Evolutionary conservation across 805 yeast species (phyloP).

Genomic region (Millerozyma acaciae): DNA sequence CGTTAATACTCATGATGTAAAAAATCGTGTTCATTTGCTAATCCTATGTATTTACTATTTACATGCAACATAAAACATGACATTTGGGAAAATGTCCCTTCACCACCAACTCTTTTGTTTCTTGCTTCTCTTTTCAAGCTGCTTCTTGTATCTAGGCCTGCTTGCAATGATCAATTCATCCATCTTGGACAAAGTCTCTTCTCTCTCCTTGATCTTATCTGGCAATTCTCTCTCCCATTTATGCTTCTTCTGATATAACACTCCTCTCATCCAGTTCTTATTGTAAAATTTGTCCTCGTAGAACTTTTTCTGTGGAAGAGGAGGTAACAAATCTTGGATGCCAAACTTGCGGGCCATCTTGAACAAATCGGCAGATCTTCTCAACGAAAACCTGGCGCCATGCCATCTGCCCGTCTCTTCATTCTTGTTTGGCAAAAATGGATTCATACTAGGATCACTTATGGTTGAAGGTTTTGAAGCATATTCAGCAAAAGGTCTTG

Average conservation of each 20-base stretch:
- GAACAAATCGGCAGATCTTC: conserved; percentile 79
- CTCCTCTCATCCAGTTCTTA: conserved; percentile 73
- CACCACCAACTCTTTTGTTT: conserved; percentile 37
- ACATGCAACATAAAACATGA: not conserved
- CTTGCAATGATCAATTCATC: conserved; percentile 65
- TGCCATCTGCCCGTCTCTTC: conserved; percentile 77
- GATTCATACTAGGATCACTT: conserved; percentile 70
- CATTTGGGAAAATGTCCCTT: not conserved
- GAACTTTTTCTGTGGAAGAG: conserved; percentile 62
- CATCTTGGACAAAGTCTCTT: conserved; percentile 59
- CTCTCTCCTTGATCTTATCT: conserved; percentile 56
- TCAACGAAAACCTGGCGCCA: conserved; percentile 70
- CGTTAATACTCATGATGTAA: conserved; percentile 1
- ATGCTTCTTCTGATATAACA: conserved; percentile 71
- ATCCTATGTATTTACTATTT: conserved; percentile 1
- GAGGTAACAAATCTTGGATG: conserved; percentile 73
- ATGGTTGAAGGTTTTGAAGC: conserved; percentile 61
- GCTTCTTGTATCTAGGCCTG: conserved; percentile 46
- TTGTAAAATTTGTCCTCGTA: conserved; percentile 71
- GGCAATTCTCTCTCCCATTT: conserved; percentile 70
- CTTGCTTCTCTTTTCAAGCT: conserved; percentile 32
- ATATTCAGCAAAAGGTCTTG: conserved; percentile 70
- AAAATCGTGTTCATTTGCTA: conserved; percentile 1
- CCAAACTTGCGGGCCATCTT: conserved; percentile 81
- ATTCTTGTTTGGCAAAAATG: conserved; percentile 81